Evolutionary conservation across 768 basidiomycete genomes (phyloP).

Genomic region (Boletus speciosus): DNA sequence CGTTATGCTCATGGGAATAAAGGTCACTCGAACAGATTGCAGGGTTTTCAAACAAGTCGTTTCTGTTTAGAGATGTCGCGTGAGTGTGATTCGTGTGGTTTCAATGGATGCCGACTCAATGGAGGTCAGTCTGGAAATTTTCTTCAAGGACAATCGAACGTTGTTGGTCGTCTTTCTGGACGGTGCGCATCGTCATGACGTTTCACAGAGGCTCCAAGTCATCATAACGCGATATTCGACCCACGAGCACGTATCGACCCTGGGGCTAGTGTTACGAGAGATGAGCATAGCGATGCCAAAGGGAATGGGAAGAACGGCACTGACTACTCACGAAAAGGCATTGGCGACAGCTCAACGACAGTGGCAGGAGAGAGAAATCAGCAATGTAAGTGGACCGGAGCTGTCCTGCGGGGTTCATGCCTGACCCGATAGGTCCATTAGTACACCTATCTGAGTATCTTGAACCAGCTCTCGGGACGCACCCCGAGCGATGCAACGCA

Average conservation of each 20-base stretch:
- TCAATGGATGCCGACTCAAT: neutral
- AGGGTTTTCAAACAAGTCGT: constrained; percentile 75
- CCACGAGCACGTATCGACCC: constrained; percentile 41
- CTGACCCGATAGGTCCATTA: constrained; percentile 26
- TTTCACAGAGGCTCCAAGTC: constrained; percentile 49
- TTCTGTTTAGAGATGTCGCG: constrained; percentile 91
- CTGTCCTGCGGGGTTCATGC: neutral
- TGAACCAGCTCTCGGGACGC: constrained; percentile 90
- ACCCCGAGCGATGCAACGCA: constrained; percentile 95
- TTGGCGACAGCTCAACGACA: constrained; percentile 68
- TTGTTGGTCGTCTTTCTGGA: constrained; percentile 79
- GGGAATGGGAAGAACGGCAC: constrained; percentile 14
- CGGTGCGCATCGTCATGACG: constrained; percentile 57
- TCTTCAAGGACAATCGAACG: constrained; percentile 89
- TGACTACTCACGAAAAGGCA: constrained; percentile 36
- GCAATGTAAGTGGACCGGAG: constrained; percentile 58
- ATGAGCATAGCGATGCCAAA: constrained; percentile 27
- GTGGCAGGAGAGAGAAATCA: constrained; percentile 90
- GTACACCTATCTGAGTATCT: constrained; percentile 86
- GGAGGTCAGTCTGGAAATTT: constrained; percentile 70
- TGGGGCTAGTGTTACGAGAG: constrained; percentile 44
- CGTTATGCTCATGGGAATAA: neutral
- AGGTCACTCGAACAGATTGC: constrained; percentile 81
- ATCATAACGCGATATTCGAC: constrained; percentile 42
- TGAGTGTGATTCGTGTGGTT: constrained; percentile 38